These are phyloP conservation scores for Phanerochaete sordida DNA, from an alignment of 768 basidiomycete genomes.

Conservation along the genomic window DNA sequence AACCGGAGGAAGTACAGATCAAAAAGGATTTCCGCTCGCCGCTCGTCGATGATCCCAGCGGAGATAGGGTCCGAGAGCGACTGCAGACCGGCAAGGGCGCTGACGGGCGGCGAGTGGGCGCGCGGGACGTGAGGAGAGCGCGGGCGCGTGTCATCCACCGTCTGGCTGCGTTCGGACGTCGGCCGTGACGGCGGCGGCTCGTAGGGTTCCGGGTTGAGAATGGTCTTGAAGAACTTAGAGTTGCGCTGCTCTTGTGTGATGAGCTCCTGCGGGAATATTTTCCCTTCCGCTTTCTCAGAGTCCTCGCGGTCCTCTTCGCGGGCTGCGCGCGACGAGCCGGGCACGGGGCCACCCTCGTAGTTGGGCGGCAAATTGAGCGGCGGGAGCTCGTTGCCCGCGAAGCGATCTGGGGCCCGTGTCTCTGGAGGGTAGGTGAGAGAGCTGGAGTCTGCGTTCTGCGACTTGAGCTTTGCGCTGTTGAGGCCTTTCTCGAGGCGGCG, in stretches of 20 bases:
- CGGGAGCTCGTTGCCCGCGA: slow-evolving; percentile 44
- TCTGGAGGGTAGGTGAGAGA: slow-evolving; percentile 31
- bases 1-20: slow-evolving; percentile 79
- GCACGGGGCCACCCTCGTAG: slow-evolving; percentile 9
- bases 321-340: neutral
- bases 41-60: slow-evolving; percentile 65
- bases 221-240: slow-evolving; percentile 80
- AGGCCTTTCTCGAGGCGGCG: slow-evolving; percentile 82
- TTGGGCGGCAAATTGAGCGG: slow-evolving; percentile 40
- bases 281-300: slow-evolving; percentile 38
- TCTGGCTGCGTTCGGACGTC: slow-evolving; percentile 11
- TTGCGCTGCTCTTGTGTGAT: slow-evolving; percentile 65
- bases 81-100: neutral
- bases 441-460: slow-evolving; percentile 31
- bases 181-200: slow-evolving; percentile 19
- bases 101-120: slow-evolving; percentile 12
- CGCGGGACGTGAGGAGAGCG: slow-evolving; percentile 7
- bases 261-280: slow-evolving; percentile 68
- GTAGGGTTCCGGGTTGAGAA: slow-evolving; percentile 69
- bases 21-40: slow-evolving; percentile 68
- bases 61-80: slow-evolving; percentile 58
- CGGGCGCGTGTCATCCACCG: slow-evolving; percentile 20
- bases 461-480: slow-evolving; percentile 73
- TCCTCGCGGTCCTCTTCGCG: slow-evolving; percentile 63
- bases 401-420: slow-evolving; percentile 30